Conservation (phyloP, 2,329 filamentous ascomycete species). For the Coleophoma eucalyptorum region DNA sequence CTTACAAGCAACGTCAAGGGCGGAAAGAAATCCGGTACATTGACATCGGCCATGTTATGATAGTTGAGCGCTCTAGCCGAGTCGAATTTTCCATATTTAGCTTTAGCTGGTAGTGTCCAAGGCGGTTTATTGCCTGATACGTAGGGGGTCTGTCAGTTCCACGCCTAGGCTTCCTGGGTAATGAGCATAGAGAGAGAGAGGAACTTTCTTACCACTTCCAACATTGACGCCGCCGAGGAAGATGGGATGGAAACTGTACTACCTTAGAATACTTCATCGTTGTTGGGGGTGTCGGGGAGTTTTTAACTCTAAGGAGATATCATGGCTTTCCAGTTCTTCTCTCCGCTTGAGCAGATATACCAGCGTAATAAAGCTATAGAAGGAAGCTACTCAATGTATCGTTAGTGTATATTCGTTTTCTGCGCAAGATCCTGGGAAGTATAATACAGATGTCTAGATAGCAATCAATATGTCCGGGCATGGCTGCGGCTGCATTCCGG, state of each 20-base stretch:
- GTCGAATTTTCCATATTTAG: conserved; percentile 50
- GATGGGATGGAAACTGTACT: conserved; percentile 63
- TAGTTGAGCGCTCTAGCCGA: conserved; percentile 43
- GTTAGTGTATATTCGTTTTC: not conserved
- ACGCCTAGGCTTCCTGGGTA: too few relatives aligned
- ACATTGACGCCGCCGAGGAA: conserved; percentile 67
- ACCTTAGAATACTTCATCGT: not conserved
- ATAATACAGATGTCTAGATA: conserved; percentile 63
- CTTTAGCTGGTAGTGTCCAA: conserved; percentile 68
- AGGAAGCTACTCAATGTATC: conserved; percentile 50
- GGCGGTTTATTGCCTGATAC: conserved; percentile 67
- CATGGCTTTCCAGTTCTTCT: conserved; percentile 49
- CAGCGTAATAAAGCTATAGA: conserved; percentile 55
- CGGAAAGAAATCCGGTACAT: conserved; percentile 46
- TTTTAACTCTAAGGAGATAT: conserved; percentile 60
- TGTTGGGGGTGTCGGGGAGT: not conserved
- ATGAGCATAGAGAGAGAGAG: not conserved
- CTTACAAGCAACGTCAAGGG: conserved; percentile 46
- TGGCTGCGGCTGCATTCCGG: conserved; percentile 25
- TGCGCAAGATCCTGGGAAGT: not conserved
- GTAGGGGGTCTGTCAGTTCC: too few relatives aligned
- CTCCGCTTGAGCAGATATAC: conserved; percentile 54
- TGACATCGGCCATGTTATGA: conserved; percentile 39
- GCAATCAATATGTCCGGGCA: conserved; percentile 60
- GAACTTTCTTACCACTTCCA: conserved; percentile 42